Evolutionary conservation across 768 basidiomycete species (phyloP).

Genomic region (Crucibulum laeve): DNA sequence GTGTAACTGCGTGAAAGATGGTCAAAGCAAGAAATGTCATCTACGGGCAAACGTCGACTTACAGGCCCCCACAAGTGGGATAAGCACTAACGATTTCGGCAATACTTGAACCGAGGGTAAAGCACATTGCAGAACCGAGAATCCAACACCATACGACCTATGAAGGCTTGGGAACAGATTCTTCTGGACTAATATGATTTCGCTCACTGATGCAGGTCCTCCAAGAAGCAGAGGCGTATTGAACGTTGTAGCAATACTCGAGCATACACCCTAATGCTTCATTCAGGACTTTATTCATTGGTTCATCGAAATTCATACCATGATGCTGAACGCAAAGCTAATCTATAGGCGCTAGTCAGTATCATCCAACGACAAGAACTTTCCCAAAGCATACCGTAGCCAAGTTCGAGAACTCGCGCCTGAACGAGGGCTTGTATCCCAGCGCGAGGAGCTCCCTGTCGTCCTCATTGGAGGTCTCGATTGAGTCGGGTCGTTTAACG

Average conservation of each 20-base stretch:
- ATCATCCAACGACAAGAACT: background rate
- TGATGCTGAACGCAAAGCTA: slow-evolving; percentile 76
- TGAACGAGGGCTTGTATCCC: slow-evolving; percentile 78
- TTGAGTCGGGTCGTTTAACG: slow-evolving; percentile 12
- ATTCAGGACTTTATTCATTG: background rate
- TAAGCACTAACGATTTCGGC: slow-evolving; percentile 76
- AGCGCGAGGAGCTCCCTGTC: slow-evolving; percentile 61
- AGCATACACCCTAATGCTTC: slow-evolving; percentile 55
- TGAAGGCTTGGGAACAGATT: slow-evolving; percentile 4
- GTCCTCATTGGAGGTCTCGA: slow-evolving; percentile 43
- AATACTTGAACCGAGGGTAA: slow-evolving; percentile 68
- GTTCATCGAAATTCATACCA: slow-evolving; percentile 31
- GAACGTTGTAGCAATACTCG: slow-evolving; percentile 75
- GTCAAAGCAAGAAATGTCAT: background rate
- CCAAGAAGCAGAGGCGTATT: slow-evolving; percentile 68
- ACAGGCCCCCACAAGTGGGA: slow-evolving; percentile 72
- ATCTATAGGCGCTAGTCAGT: slow-evolving; percentile 33
- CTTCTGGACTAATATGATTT: background rate
- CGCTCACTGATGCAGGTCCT: slow-evolving; percentile 60
- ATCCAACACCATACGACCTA: slow-evolving; percentile 75
- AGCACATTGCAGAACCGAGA: slow-evolving; percentile 67
- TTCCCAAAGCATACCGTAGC: slow-evolving; percentile 51
- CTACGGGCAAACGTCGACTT: slow-evolving; percentile 18
- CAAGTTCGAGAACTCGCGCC: slow-evolving; percentile 79
- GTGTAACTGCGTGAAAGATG: slow-evolving; percentile 49